Evolutionary conservation across 352 stramenopile species (phyloP).

Genomic region (Phytophthora chlamydospora): DNA sequence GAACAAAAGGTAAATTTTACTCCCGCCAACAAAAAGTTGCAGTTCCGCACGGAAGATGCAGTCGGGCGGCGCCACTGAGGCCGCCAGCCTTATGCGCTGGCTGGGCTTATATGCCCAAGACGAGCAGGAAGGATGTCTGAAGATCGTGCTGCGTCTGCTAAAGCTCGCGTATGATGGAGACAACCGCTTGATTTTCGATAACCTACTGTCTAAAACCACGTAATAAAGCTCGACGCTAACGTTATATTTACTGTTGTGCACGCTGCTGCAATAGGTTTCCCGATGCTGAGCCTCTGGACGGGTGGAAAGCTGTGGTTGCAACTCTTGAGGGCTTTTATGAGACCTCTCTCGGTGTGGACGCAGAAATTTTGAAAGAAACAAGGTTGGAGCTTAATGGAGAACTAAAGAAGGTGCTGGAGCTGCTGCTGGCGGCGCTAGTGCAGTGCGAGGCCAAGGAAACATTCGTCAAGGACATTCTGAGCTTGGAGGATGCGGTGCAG

Average conservation of each 20-base stretch:
- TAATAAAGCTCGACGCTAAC: constrained; percentile 3
- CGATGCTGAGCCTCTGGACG: background rate
- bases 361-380: constrained; percentile 13
- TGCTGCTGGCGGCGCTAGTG: constrained; percentile 57
- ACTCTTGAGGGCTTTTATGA: constrained; percentile 67
- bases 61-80: constrained; percentile 3
- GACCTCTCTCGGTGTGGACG: constrained; percentile 25
- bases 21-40: constrained; percentile 22
- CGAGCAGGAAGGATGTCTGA: constrained; percentile 1
- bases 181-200: background rate
- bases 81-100: constrained; percentile 45
- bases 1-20: constrained; percentile 5
- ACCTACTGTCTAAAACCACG: background rate
- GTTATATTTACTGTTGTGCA: constrained; percentile 22
- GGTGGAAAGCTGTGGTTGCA: constrained; percentile 15
- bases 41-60: constrained; percentile 4
- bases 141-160: constrained; percentile 21
- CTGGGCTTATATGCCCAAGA: constrained; percentile 32
- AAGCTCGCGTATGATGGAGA: constrained; percentile 19
- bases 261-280: constrained; percentile 22
- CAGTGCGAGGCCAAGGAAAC: constrained; percentile 58
- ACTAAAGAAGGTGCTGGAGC: constrained; percentile 41
- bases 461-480: constrained; percentile 74
- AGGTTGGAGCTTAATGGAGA: constrained; percentile 19
- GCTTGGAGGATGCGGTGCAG: constrained; percentile 64